Evolutionary conservation across 768 basidiomycete genomes (phyloP), one percentile per base, ranked within the genome.

Genomic region (Postia placenta): DNA sequence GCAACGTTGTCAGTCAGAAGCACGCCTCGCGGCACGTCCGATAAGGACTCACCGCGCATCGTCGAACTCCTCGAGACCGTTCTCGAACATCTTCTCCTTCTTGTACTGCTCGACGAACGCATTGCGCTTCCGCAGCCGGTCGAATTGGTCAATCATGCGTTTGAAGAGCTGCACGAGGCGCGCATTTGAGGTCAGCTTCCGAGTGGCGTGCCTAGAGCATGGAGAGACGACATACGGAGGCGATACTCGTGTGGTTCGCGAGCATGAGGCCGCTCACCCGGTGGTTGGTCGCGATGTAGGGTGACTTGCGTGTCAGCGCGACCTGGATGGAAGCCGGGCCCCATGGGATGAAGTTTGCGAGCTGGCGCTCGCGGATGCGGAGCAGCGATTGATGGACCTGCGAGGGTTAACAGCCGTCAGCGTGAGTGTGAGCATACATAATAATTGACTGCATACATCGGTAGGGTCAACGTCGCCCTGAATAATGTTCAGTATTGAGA

Each of bases 311-410:
- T 1, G 94, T 96, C 51, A 97, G 70, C 4, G 96, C 95, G 5
- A 99, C 95, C 68, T 99, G 96, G 59, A 96, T 95, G 28, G 92
- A 94, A 4, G 94, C 94, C 0, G 96, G 96, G 11, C 96, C 96
- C 96, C 96, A 99, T 5, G 96, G 96, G 54, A 99, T 97, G 65
- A 99, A 98, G 62, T 90, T 94, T 14, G 96, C 96, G 22, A 98
- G 75, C 59, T 96, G 91, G 23, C 96, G 81, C 68, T 99, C 96
- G 36, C 96, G 85, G 58, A 99, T 98, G 9, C 96, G 85, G 22
- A 99, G 78, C 19, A 99, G 74, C 7, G 93, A 95, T 80, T 98
- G 95, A 63, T 99, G 96, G 9, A 96, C 91, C 93, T 96, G 56
- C 33, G 39, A 4, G 27, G 35, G 19, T 28, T 38, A 50, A 49